A percentile compares a stretch with the other conserved stretches of the same genome.
These are phyloP conservation scores for Cercospora zeina DNA, from an alignment of 2,329 filamentous ascomycete species.

Conservation along the genomic window DNA sequence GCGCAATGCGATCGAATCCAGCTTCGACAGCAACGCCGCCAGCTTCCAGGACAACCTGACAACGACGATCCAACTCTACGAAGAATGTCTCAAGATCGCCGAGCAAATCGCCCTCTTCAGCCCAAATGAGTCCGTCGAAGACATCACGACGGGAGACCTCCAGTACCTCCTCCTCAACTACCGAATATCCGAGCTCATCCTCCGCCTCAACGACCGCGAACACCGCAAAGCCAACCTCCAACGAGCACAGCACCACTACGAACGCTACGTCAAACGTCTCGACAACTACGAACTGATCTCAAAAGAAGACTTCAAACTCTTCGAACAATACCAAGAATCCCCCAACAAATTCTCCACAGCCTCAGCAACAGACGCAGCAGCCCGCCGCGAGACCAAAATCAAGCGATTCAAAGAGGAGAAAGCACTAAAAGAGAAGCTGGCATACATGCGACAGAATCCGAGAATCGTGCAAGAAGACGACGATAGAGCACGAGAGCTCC, in stretches of 20 bases:
- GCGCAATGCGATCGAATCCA: slow-evolving; percentile 60
- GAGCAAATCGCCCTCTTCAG: slow-evolving; percentile 80
- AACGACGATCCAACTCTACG: slow-evolving; percentile 68
- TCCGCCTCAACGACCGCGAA: slow-evolving; percentile 63
- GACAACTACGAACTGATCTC: slow-evolving; percentile 77
- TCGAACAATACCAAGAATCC: slow-evolving; percentile 71
- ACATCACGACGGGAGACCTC: slow-evolving; percentile 79
- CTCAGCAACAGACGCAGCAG: slow-evolving; percentile 64
- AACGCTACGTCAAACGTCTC: slow-evolving; percentile 72
- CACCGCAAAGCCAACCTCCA: slow-evolving; percentile 62
- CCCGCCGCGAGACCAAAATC: slow-evolving; percentile 80
- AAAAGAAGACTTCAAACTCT: slow-evolving; percentile 64
- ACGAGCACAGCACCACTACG: slow-evolving; percentile 68
- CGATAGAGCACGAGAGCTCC: slow-evolving; percentile 73
- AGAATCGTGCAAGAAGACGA: slow-evolving; percentile 72
- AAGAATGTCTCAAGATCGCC: slow-evolving; percentile 69
- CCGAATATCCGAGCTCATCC: slow-evolving; percentile 75
- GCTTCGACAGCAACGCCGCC: slow-evolving; percentile 65
- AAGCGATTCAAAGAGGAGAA: slow-evolving; percentile 82
- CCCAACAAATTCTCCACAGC: slow-evolving; percentile 72
- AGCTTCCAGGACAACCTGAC: slow-evolving; percentile 68
- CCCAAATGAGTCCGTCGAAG: slow-evolving; percentile 83
- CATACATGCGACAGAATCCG: slow-evolving; percentile 63
- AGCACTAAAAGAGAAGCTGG: slow-evolving; percentile 77
- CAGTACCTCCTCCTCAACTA: slow-evolving; percentile 79